Evolutionary conservation across 2,329 filamentous ascomycete species (phyloP), one percentile per base, ranked within the genome.

Genomic region (Pseudodiploospora longispora): DNA sequence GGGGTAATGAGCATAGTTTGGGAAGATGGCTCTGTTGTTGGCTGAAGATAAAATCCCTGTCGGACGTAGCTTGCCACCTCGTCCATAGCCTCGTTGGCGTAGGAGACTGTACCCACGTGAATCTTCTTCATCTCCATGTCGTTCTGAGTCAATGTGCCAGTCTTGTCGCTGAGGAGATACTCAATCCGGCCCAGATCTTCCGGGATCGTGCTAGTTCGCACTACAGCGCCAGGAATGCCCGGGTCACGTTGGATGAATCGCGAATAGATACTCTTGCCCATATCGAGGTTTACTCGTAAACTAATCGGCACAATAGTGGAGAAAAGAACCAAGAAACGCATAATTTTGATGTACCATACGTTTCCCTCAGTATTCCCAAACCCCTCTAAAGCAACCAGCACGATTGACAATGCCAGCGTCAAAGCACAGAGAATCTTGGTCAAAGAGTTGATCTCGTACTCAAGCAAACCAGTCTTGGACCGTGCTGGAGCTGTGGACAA

Each of bases 81-180:
- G 54, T 97, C 93, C 93, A 98, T 98, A 7, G 93, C 91, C 60
- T 98, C 93, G 55, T 95, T 95, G 31, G 91, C 93, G 58, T 98
- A 98, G 1, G 91, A 97, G 1, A 97, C 93, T 7, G 93, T 98
- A 7, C 94, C 93, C 42, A 98, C 87, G 58, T 98, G 94, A 5
- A 98, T 91, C 66, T 98, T 98, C 61, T 94, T 95, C 76, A 98
- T 84, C 59, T 96, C 91, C 90, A 96, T 96, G 58, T 95, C 88
- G 58, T 98, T 98, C 55, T 97, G 89, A 1, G 93, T 98, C 47
- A 98, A 66, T 2, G 93, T 98, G n/a, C 93, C 93, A 1, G 93
- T 98, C 66, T 98, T 98, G 64, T 98, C 93, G 50, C 88, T 96
- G 30, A 98, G 74, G 3, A 98, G 73, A 61, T 98, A 98, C 63